Evolutionary conservation across 2,329 filamentous ascomycete genomes (phyloP), one percentile per base, ranked within the genome.

Genomic region (Paecilomyces sp.): DNA sequence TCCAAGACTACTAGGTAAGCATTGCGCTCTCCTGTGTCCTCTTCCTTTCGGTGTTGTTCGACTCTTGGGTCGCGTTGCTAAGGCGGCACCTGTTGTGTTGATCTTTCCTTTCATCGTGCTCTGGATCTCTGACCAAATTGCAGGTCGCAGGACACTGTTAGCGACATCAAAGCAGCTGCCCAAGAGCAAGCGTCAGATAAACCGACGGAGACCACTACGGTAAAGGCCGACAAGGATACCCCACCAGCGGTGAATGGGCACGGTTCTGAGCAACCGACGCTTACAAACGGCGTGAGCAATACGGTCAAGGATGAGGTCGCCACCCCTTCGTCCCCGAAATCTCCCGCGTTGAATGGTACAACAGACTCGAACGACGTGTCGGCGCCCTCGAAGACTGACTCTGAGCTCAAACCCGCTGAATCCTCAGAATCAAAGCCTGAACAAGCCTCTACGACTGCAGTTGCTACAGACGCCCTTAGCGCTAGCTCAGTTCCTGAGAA

Each of bases 211-310:
- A n/a, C 59, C 28, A 55, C 36, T 31, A 36, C 59, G 41, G 24
- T 60, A 22, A 57, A 57, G 41, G 57, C 22, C 36, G 60, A 58
- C 31, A 58, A 58, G 33, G 55, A 58, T 15, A 22, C 54, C 6
- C 58, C 58, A 4, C 60, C 64, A 52, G 55, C 61, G n/a, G 61
- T 70, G 60, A 76, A 75, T 63, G 72, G 73, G 15, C 66, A 74
- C 53, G 54, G 57, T 12, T 41, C 64, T 25, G 62, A 58, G 51
- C 64, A 68, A 52, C 50, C 66, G 33, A 56, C 65, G 18, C 60
- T 62, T 30, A 63, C 65, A n/a, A 75, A 75, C 58, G 73, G 72
- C 11, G 60, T 67, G 2, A 63, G 54, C 31, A 60, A 22, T 18
- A 24, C 53, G 28, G 53, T 50, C 30, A 47, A 57, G 34, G n/a